Percentiles rank a stretch among this genome's conserved stretches.
Conservation (phyloP, 192 early-diverging fungal species). For the Coemansia interrupta region DNA sequence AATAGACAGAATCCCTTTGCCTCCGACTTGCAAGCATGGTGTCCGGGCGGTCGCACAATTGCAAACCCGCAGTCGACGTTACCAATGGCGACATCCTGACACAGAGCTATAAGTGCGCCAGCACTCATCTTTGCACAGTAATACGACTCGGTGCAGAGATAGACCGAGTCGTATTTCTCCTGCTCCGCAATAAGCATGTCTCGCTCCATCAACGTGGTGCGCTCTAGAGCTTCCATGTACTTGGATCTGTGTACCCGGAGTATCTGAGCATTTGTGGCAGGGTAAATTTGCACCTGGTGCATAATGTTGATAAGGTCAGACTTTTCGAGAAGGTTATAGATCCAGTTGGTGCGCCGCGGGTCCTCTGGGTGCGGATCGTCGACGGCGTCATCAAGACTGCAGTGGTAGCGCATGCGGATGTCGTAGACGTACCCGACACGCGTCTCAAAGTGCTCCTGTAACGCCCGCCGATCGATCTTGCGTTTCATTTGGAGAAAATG, state of each 20-base stretch:
- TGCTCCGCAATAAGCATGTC: slow-evolving; percentile 43
- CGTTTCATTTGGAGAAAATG: no score
- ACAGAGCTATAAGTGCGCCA: slow-evolving; percentile 70
- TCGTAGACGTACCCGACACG: slow-evolving; percentile 59
- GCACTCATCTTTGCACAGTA: slow-evolving; percentile 69
- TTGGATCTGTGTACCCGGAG: slow-evolving; percentile 54
- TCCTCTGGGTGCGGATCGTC: slow-evolving; percentile 71
- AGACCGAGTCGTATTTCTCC: slow-evolving; percentile 62
- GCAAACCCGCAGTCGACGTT: slow-evolving; percentile 76
- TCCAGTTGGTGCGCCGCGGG: slow-evolving; percentile 68
- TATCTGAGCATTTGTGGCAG: slow-evolving; percentile 29
- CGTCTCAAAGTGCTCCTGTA: background rate
- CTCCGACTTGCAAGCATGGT: slow-evolving; percentile 77
- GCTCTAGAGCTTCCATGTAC: slow-evolving; percentile 47
- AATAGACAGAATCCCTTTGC: slow-evolving; percentile 86
- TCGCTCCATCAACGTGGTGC: slow-evolving; percentile 51
- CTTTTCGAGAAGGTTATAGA: slow-evolving; percentile 55
- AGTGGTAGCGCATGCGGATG: slow-evolving; percentile 63
- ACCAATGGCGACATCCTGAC: slow-evolving; percentile 64
- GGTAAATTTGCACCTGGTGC: slow-evolving; percentile 13
- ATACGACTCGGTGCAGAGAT: slow-evolving; percentile 62
- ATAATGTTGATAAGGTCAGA: slow-evolving; percentile 52
- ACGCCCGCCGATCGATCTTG: no score
- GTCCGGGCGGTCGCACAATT: slow-evolving; percentile 88
- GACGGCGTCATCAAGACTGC: slow-evolving; percentile 49